Conservation (phyloP, 257 asterid species). For the Coffea eugenioides region DNA sequence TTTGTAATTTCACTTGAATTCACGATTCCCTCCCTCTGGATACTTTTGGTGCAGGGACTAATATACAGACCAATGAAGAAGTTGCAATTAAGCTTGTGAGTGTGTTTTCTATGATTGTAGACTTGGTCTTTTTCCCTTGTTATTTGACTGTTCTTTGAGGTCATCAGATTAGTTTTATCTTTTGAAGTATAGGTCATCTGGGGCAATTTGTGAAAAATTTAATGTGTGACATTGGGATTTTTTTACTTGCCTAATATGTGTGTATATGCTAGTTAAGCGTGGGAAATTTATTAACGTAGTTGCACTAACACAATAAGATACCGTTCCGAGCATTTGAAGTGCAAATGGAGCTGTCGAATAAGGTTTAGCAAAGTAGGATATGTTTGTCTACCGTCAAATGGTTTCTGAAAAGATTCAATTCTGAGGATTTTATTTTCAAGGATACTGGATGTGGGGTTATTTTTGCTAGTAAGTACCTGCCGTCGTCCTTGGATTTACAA, state of each 20-base stretch:
- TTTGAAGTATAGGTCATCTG: background rate
- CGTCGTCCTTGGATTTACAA: background rate
- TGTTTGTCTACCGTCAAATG: background rate
- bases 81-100: slow-evolving; percentile 87
- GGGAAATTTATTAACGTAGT: background rate
- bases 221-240: background rate
- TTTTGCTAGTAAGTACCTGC: background rate
- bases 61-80: slow-evolving; percentile 78
- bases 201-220: background rate
- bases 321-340: slow-evolving; percentile 5
- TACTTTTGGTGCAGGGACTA: slow-evolving; percentile 42
- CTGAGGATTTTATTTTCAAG: background rate
- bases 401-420: background rate
- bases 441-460: background rate
- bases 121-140: background rate
- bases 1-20: background rate
- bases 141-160: background rate
- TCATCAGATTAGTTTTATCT: background rate
- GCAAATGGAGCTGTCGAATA: background rate
- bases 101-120: slow-evolving; percentile 16
- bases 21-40: background rate
- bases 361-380: background rate
- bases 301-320: background rate
- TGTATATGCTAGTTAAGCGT: background rate
- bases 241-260: background rate